These are phyloP conservation scores for Flaveria sonorensis DNA, from an alignment of 129 eudicot genomes.

Conservation along the genomic window DNA sequence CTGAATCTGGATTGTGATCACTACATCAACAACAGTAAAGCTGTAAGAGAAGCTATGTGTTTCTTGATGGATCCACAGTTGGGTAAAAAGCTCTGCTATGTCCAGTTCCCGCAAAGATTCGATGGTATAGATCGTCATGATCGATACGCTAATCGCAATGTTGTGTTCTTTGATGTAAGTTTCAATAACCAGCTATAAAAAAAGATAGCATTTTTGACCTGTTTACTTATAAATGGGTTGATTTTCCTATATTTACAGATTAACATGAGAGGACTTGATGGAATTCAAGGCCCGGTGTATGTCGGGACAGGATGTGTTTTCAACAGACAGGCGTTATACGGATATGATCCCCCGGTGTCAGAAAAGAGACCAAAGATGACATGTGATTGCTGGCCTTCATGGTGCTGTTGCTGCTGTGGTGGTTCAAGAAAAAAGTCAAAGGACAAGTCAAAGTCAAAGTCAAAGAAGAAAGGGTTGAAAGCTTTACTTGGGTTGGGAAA, in stretches of 20 bases:
- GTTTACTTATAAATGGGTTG: background rate
- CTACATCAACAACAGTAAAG: conserved; percentile 91
- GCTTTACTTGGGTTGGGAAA: conserved; percentile 61
- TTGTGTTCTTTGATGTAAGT: conserved; percentile 96
- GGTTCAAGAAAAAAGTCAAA: conserved; percentile 66
- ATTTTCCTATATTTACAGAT: conserved; percentile 45
- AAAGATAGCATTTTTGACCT: background rate
- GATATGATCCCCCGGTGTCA: conserved; percentile 91
- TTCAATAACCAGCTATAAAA: conserved; percentile 6
- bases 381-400: conserved; percentile 95
- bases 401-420: conserved; percentile 95
- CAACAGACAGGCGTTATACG: conserved; percentile 85
- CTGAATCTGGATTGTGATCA: conserved; percentile 96
- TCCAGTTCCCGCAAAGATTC: conserved; percentile 94
- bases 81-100: conserved; percentile 93
- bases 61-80: conserved; percentile 96
- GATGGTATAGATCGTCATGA: conserved; percentile 94
- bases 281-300: conserved; percentile 96
- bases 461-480: conserved; percentile 86
- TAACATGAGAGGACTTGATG: conserved; percentile 98
- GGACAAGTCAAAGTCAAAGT: conserved; percentile 53
- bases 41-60: conserved; percentile 96
- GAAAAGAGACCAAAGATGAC: conserved; percentile 90
- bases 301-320: conserved; percentile 96
- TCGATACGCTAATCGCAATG: conserved; percentile 92